These are phyloP conservation scores for Closterium sp. DNA, from an alignment of 139 green algal species.

Conservation along the genomic window DNA sequence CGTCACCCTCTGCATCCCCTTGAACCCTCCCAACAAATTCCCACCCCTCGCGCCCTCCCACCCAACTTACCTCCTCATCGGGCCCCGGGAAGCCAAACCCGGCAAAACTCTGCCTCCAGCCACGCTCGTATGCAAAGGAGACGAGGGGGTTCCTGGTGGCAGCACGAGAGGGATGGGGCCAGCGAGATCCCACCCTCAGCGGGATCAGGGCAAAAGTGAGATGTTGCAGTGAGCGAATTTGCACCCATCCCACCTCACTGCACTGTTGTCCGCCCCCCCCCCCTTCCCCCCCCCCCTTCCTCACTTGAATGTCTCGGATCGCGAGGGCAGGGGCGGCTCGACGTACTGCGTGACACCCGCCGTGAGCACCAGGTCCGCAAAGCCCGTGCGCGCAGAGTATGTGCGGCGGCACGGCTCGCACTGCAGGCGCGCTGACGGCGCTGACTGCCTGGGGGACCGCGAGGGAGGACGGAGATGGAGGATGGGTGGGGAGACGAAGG, in stretches of 20 bases:
- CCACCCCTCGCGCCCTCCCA: background rate
- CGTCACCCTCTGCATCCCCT: no score
- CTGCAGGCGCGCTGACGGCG: constrained; percentile 6
- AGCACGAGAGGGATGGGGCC: no score
- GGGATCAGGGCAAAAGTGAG: no score
- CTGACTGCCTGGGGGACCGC: background rate
- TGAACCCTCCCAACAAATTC: background rate
- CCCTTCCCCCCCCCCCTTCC: no score
- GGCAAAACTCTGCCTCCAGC: constrained; percentile 87
- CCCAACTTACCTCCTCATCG: constrained; percentile 41
- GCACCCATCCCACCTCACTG: background rate
- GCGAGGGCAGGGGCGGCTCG: background rate
- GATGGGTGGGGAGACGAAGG: background rate
- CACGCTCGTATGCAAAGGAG: constrained; percentile 86
- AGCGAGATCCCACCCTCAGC: no score
- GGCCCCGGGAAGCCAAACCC: constrained; percentile 74
- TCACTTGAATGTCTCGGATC: constrained; percentile 23
- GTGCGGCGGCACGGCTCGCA: constrained; percentile 11
- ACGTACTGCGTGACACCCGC: background rate
- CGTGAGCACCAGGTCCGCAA: constrained; percentile 19
- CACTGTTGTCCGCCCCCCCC: no score
- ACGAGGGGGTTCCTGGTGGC: constrained; percentile 73
- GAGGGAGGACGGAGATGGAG: background rate
- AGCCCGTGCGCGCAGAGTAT: background rate
- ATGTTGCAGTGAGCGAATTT: no score